Evolutionary conservation across 768 basidiomycete species (phyloP).

Genomic region (Epithele typhae): DNA sequence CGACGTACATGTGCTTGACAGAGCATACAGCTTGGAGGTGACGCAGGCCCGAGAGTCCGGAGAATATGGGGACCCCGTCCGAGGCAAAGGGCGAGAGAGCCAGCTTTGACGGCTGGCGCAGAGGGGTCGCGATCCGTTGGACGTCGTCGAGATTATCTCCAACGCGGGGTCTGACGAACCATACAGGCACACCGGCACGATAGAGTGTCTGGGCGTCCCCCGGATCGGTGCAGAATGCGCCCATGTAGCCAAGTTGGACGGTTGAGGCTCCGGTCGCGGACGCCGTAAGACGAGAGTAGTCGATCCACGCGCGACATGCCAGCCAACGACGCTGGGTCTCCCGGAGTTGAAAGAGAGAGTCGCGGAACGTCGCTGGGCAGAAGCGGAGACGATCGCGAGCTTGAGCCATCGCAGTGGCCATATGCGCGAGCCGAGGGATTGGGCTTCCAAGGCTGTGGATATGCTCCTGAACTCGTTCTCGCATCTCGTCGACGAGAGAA

Average conservation of each 20-base stretch:
- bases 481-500: not conserved
- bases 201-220: not conserved
- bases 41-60: not conserved
- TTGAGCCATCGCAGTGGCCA: not conserved
- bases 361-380: not conserved
- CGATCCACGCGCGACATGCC: not conserved
- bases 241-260: not conserved
- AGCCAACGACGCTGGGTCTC: not conserved
- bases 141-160: not conserved
- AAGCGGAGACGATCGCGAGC: not conserved
- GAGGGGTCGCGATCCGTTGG: too few species aligned
- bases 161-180: not conserved
- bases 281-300: not conserved
- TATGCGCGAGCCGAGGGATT: not conserved
- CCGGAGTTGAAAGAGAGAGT: not conserved
- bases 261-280: not conserved
- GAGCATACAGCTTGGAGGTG: not conserved
- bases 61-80: not conserved
- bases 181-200: not conserved
- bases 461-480: too few species aligned
- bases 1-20: conserved; percentile 1
- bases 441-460: not conserved
- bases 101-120: too few species aligned
- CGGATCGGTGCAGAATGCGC: conserved; percentile 1
- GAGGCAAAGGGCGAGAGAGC: too few species aligned